Conservation (phyloP, 1,284 basidiomycete species). For the Tremellales sp. region DNA sequence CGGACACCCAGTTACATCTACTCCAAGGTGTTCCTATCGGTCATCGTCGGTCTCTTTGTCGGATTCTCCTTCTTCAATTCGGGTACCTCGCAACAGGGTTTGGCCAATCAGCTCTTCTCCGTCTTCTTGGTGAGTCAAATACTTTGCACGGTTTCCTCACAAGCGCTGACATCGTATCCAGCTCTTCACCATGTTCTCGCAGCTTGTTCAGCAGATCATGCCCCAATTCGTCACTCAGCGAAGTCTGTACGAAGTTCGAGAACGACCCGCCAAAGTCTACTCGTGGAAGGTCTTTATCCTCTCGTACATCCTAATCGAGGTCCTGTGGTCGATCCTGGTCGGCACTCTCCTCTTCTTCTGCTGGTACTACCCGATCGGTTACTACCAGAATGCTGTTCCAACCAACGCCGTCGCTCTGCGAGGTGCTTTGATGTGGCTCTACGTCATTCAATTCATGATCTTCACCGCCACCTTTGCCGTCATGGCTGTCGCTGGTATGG, state of each 20-base stretch:
- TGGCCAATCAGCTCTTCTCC: constrained; percentile 75
- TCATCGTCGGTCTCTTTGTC: constrained; percentile 49
- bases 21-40: constrained; percentile 60
- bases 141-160: constrained; percentile 38
- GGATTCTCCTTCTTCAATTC: constrained; percentile 62
- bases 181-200: constrained; percentile 48
- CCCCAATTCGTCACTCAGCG: constrained; percentile 53
- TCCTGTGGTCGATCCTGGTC: constrained; percentile 51
- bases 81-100: constrained; percentile 63
- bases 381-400: constrained; percentile 43
- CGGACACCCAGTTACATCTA: constrained; percentile 69
- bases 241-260: constrained; percentile 66
- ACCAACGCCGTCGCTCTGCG: constrained; percentile 39
- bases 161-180: constrained; percentile 1
- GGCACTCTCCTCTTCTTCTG: constrained; percentile 48
- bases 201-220: constrained; percentile 50
- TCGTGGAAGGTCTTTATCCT: constrained; percentile 67
- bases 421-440: constrained; percentile 45
- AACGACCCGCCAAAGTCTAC: constrained; percentile 73
- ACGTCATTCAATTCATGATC: constrained; percentile 43
- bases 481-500: constrained; percentile 42
- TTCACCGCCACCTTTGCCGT: constrained; percentile 49
- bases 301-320: constrained; percentile 47
- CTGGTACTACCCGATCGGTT: constrained; percentile 50
- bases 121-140: constrained; percentile 50